phyloP scores from a whole-genome alignment of 805 yeast species.

The Blastobotrys muscicola region DNA sequence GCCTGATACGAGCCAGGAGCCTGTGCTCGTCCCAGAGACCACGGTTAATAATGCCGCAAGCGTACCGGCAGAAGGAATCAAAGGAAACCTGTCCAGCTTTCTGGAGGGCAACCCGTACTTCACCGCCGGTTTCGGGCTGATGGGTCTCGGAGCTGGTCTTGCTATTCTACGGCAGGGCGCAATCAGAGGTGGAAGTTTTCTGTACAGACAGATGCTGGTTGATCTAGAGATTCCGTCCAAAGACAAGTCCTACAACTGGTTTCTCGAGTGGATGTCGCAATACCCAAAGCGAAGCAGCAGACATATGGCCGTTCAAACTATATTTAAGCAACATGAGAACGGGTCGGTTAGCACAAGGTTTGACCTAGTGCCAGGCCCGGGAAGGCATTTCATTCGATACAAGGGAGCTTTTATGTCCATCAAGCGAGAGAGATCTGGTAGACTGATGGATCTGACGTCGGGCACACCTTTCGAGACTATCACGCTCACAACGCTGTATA shows the following conservation, averaged over 20 bases:
- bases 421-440: constrained; percentile 82
- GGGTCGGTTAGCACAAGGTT: constrained; percentile 84
- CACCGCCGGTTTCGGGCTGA: constrained; percentile 97
- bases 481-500: constrained; percentile 79
- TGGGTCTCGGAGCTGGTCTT: constrained; percentile 86
- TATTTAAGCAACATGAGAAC: constrained; percentile 78
- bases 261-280: constrained; percentile 90
- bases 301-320: constrained; percentile 85
- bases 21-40: background rate
- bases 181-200: constrained; percentile 50
- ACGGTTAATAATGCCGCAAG: background rate
- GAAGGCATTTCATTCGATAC: constrained; percentile 79
- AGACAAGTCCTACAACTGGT: constrained; percentile 92
- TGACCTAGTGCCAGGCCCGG: constrained; percentile 94
- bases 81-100: constrained; percentile 2
- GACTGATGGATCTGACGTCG: constrained; percentile 75
- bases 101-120: constrained; percentile 79
- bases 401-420: constrained; percentile 83
- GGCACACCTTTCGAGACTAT: constrained; percentile 96
- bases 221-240: constrained; percentile 89
- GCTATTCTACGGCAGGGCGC: constrained; percentile 69
- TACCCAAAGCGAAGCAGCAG: constrained; percentile 67
- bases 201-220: constrained; percentile 76
- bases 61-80: background rate
- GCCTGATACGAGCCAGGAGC: background rate